phyloP scores from a whole-genome alignment of 331 rosid genomes.

The Acacia concinna region DNA sequence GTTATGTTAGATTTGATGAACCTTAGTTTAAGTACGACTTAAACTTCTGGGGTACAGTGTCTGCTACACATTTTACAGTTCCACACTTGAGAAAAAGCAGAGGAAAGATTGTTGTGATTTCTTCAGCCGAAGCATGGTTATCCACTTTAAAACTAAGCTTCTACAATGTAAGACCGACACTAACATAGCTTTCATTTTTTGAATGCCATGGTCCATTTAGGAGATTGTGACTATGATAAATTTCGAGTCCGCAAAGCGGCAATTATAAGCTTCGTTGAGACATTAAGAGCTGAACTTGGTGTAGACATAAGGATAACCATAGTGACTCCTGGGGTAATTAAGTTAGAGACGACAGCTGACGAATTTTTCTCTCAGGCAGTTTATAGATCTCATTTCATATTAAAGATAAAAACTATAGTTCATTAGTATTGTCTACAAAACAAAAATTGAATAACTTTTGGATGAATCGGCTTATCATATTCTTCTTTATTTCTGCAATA shows the following conservation, averaged over 20 bases:
- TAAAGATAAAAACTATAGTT: neutral
- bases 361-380: conserved; percentile 6
- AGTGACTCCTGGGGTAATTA: conserved; percentile 29
- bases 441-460: neutral
- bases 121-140: conserved; percentile 31
- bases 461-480: neutral
- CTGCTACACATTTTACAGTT: conserved; percentile 40
- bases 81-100: conserved; percentile 35
- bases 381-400: neutral
- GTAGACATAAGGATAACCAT: conserved; percentile 35
- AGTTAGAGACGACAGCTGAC: conserved; percentile 29
- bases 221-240: neutral
- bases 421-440: neutral
- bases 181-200: neutral
- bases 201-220: neutral
- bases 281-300: conserved; percentile 40
- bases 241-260: conserved; percentile 51
- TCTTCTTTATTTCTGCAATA: neutral
- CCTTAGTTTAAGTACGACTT: conserved; percentile 20
- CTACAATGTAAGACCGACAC: conserved; percentile 32
- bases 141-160: conserved; percentile 16
- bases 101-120: conserved; percentile 39
- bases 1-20: neutral
- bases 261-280: conserved; percentile 31
- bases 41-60: conserved; percentile 47